Evolutionary conservation across 805 yeast genomes (phyloP).

Genomic region (Torulaspora gathmanii): DNA sequence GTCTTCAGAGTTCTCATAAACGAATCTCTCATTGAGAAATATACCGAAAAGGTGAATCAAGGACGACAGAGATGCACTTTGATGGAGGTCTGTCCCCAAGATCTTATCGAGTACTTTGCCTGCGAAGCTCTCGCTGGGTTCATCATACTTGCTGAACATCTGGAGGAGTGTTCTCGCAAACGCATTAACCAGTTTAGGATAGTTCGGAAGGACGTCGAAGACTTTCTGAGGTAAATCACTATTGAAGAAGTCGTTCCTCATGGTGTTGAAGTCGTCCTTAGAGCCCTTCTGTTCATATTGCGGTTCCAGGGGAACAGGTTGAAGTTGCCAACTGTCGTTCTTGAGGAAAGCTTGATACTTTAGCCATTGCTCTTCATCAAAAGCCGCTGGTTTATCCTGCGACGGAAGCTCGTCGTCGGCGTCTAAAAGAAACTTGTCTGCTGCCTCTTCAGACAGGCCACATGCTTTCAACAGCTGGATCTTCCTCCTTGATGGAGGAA

Average conservation of each 20-base stretch:
- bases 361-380: constrained; percentile 36
- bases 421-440: constrained; percentile 31
- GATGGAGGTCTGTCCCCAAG: constrained; percentile 35
- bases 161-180: constrained; percentile 41
- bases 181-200: constrained; percentile 38
- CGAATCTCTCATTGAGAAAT: constrained; percentile 38
- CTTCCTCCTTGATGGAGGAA: constrained; percentile 27
- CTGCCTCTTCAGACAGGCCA: constrained; percentile 34
- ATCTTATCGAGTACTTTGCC: constrained; percentile 38
- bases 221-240: constrained; percentile 40
- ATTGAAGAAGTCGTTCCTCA: constrained; percentile 37
- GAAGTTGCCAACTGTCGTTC: constrained; percentile 26
- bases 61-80: constrained; percentile 36
- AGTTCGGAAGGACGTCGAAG: constrained; percentile 41
- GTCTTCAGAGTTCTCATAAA: constrained; percentile 36
- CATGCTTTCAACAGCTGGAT: constrained; percentile 20
- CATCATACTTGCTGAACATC: constrained; percentile 34
- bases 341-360: constrained; percentile 13
- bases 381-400: constrained; percentile 24
- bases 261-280: constrained; percentile 39
- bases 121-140: constrained; percentile 36
- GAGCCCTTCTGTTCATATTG: constrained; percentile 39
- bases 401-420: constrained; percentile 35
- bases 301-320: constrained; percentile 35
- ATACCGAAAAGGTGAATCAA: constrained; percentile 42